Evolutionary conservation across 306 rosid species (phyloP).

Genomic region (Citrullus amarus): DNA sequence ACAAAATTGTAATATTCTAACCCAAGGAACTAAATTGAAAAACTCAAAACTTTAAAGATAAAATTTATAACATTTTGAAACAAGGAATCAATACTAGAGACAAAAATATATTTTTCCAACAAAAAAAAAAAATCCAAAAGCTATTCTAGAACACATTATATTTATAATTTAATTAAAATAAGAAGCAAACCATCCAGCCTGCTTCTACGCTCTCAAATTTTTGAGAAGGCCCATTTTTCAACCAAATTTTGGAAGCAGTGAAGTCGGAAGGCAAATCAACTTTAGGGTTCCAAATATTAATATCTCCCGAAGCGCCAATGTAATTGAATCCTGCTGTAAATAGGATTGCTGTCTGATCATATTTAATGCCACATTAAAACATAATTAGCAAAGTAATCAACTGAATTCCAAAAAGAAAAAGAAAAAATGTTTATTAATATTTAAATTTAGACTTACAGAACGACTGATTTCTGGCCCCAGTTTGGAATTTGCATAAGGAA

Average conservation of each 20-base stretch:
- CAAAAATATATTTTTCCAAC: no score
- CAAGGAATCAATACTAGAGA: no score
- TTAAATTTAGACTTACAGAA: slow-evolving; percentile 18
- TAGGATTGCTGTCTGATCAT: slow-evolving; percentile 32
- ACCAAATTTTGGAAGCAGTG: slow-evolving; percentile 52
- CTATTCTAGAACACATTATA: no score
- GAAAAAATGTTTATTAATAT: no score
- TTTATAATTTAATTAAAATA: no score
- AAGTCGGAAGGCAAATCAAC: slow-evolving; percentile 30
- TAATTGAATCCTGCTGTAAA: slow-evolving; percentile 27
- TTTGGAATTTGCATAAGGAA: neutral
- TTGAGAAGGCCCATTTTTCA: slow-evolving; percentile 20
- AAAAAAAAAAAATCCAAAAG: no score
- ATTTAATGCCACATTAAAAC: neutral
- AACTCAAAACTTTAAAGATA: no score
- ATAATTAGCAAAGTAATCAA: no score
- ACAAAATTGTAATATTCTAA: no score
- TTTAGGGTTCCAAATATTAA: slow-evolving; percentile 51
- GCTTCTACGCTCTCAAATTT: slow-evolving; percentile 51
- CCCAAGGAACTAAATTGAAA: no score
- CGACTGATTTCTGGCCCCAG: slow-evolving; percentile 5
- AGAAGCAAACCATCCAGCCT: slow-evolving; percentile 42
- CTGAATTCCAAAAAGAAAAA: no score
- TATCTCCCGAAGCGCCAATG: slow-evolving; percentile 42
- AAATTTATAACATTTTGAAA: no score